Evolutionary conservation across 768 basidiomycete species (phyloP).

Genomic region (Lentinus brumalis): DNA sequence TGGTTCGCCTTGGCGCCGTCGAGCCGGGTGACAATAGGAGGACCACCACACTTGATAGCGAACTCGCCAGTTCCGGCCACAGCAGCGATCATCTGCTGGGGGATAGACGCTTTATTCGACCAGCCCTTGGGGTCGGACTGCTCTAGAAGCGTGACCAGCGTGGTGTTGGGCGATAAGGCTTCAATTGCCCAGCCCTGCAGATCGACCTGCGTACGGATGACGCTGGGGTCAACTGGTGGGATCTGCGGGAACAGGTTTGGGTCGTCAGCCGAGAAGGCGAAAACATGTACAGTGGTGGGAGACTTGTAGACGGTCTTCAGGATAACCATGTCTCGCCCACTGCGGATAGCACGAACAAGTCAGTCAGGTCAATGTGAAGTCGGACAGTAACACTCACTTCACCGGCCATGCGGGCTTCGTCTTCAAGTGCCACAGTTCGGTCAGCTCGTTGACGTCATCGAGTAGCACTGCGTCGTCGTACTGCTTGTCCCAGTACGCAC

Average conservation of each 20-base stretch:
- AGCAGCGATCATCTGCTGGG: constrained; percentile 88
- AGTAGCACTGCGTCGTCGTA: constrained; percentile 84
- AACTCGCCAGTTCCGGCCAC: constrained; percentile 94
- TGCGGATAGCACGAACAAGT: constrained; percentile 30
- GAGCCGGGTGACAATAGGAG: constrained; percentile 86
- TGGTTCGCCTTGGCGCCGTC: constrained; percentile 74
- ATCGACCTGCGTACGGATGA: constrained; percentile 94
- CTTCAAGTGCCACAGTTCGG: constrained; percentile 92
- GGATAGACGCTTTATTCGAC: constrained; percentile 93
- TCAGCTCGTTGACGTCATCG: constrained; percentile 88
- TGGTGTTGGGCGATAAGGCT: constrained; percentile 91
- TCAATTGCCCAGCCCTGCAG: constrained; percentile 99
- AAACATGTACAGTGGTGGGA: constrained; percentile 91
- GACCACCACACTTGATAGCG: constrained; percentile 93
- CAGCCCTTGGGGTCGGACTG: constrained; percentile 98
- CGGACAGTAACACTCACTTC: constrained; percentile 56
- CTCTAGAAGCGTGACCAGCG: constrained; percentile 89
- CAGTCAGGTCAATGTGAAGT: constrained; percentile 12
- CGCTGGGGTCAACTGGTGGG: constrained; percentile 66
- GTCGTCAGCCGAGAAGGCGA: constrained; percentile 93
- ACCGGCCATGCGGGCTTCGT: constrained; percentile 93
- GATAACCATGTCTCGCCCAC: constrained; percentile 87
- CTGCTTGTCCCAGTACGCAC: constrained; percentile 85
- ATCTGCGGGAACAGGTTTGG: constrained; percentile 79
- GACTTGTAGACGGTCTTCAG: constrained; percentile 98